These are phyloP conservation scores for Chaetomium sp. DNA, from an alignment of 2,329 filamentous ascomycete species.

Conservation along the genomic window DNA sequence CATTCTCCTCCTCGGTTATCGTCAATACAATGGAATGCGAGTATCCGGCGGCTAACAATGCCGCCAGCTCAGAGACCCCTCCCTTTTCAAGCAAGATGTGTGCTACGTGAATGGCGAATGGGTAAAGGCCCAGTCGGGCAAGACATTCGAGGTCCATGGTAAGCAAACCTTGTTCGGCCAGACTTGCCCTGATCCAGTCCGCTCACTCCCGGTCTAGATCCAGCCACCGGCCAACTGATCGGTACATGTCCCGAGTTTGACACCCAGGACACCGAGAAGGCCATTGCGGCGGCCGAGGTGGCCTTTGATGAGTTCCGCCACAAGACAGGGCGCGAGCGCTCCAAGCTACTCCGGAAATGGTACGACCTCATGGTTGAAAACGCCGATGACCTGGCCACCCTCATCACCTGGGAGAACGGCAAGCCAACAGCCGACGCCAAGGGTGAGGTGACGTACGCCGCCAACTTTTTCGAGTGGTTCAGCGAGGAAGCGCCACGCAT, in stretches of 20 bases:
- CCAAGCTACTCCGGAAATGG: conserved; percentile 76
- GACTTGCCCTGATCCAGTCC: not conserved
- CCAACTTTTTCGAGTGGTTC: conserved; percentile 80
- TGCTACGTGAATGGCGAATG: conserved; percentile 93
- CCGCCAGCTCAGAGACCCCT: conserved; percentile 71
- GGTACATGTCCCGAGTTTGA: conserved; percentile 85
- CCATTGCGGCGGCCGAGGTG: conserved; percentile 78
- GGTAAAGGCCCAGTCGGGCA: conserved; percentile 79
- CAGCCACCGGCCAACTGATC: conserved; percentile 77
- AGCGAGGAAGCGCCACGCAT: conserved; percentile 73
- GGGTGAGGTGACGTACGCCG: conserved; percentile 72
- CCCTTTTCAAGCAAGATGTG: conserved; percentile 79
- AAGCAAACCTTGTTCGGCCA: conserved; percentile 30
- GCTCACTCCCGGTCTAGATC: conserved; percentile 57
- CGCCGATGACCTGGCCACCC: conserved; percentile 74
- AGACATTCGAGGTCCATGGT: conserved; percentile 88
- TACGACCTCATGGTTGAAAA: conserved; percentile 80
- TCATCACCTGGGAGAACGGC: conserved; percentile 90
- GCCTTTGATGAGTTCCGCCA: conserved; percentile 73
- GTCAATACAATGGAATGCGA: not conserved
- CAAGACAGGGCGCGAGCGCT: conserved; percentile 72
- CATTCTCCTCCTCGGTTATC: not conserved
- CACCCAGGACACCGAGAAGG: conserved; percentile 72
- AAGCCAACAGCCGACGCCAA: conserved; percentile 77
- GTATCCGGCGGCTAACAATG: conserved; percentile 6